A percentile compares a stretch with the other conserved stretches of the same genome.
Evolutionary conservation across 2,329 filamentous ascomycete genomes (phyloP).

Genomic region (Cordyceps militaris): DNA sequence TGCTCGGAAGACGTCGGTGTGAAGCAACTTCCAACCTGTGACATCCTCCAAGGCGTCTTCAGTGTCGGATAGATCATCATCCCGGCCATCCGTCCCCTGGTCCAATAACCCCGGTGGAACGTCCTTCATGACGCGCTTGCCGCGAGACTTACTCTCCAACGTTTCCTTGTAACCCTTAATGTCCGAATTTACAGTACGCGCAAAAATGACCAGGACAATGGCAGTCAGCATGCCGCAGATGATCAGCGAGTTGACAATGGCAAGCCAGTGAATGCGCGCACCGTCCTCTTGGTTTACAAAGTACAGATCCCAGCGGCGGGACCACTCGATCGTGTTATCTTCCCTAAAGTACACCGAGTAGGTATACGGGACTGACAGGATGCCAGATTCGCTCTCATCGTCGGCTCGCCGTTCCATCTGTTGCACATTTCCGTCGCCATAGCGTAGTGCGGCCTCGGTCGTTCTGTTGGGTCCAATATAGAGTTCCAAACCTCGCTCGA

Average conservation of each 20-base stretch:
- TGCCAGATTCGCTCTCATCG: slow-evolving; percentile 57
- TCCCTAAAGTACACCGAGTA: slow-evolving; percentile 90
- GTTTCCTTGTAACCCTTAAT: slow-evolving; percentile 67
- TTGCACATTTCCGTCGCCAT: slow-evolving; percentile 47
- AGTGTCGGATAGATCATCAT: slow-evolving; percentile 51
- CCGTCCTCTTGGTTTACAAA: slow-evolving; percentile 83
- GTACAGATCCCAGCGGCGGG: slow-evolving; percentile 79
- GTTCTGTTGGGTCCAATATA: slow-evolving; percentile 58
- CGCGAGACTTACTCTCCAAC: slow-evolving; percentile 58
- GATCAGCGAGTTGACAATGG: slow-evolving; percentile 79
- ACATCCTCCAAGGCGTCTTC: slow-evolving; percentile 64
- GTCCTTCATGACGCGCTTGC: slow-evolving; percentile 47
- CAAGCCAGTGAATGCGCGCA: slow-evolving; percentile 77
- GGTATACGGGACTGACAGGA: slow-evolving; percentile 69
- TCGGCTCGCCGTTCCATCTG: slow-evolving; percentile 46
- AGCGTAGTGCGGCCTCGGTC: slow-evolving; percentile 36
- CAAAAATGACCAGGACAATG: slow-evolving; percentile 73
- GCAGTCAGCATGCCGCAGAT: slow-evolving; percentile 74
- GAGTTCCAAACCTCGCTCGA: slow-evolving; percentile 61
- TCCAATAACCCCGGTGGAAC: slow-evolving; percentile 55
- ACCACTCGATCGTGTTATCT: slow-evolving; percentile 74
- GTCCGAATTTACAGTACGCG: slow-evolving; percentile 70
- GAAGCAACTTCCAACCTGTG: slow-evolving; percentile 81
- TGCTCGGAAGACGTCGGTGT: slow-evolving; percentile 79
- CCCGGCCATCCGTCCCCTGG: slow-evolving; percentile 46